Conservation (phyloP, 2,329 filamentous ascomycete genomes). For the Apiospora rasikravindrae region DNA sequence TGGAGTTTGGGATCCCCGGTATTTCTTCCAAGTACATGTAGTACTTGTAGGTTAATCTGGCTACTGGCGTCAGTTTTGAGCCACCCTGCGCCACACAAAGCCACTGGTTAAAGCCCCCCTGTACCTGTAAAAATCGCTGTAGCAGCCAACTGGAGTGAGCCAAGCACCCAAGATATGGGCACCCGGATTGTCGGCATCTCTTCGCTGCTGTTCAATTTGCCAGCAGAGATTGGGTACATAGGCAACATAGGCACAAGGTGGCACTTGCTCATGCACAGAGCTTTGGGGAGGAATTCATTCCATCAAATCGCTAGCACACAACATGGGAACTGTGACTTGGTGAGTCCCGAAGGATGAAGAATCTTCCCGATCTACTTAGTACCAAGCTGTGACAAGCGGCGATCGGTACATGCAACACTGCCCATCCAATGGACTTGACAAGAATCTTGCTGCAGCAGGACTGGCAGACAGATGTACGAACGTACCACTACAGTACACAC, state of each 20-base stretch:
- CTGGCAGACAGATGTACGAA: not conserved
- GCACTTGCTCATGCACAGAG: not conserved
- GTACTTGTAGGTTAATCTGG: not conserved
- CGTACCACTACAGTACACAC: not conserved
- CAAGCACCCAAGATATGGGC: not conserved
- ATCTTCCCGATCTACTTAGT: not conserved
- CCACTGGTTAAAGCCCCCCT: not conserved
- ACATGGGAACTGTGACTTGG: too few relatives aligned
- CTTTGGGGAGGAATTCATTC: not conserved
- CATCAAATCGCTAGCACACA: not conserved
- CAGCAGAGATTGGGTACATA: not conserved
- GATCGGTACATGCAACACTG: not conserved
- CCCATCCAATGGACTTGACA: not conserved
- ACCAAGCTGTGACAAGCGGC: not conserved
- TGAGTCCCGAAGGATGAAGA: not conserved
- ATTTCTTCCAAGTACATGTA: not conserved
- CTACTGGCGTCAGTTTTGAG: not conserved
- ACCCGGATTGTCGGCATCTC: slow-evolving; percentile 10
- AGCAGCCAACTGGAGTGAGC: not conserved
- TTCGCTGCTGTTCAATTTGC: not conserved
- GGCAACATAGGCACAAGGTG: not conserved
- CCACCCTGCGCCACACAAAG: slow-evolving; percentile 10
- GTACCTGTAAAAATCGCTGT: not conserved
- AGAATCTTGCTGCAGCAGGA: not conserved
- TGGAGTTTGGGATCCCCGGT: not conserved